These are phyloP conservation scores for Discostella stelligeroides DNA, from an alignment of 108 stramenopile genomes.

Conservation along the genomic window DNA sequence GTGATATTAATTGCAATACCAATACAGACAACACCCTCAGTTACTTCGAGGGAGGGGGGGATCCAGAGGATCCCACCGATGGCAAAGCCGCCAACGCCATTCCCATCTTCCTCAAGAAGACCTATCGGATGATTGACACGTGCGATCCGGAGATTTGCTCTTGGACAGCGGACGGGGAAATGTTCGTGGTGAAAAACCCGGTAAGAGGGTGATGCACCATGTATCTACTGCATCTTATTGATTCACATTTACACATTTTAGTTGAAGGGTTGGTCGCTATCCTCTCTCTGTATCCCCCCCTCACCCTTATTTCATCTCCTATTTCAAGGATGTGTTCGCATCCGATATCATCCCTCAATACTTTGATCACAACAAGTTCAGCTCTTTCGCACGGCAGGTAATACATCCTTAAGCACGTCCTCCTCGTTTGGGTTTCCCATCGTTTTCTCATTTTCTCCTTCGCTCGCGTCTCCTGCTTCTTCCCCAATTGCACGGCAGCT, in stretches of 20 bases:
- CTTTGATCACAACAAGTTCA: constrained; percentile 86
- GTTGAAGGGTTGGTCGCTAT: too few species aligned
- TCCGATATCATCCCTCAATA: constrained; percentile 76
- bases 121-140: constrained; percentile 86
- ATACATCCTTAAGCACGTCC: too few species aligned
- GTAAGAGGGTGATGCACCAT: too few species aligned
- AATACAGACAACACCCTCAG: neutral
- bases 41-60: neutral
- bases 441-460: too few species aligned
- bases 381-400: constrained; percentile 50
- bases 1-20: neutral
- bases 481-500: too few species aligned
- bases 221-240: too few species aligned
- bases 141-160: constrained; percentile 71
- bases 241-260: too few species aligned
- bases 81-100: constrained; percentile 33
- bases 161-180: constrained; percentile 83
- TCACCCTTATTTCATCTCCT: neutral
- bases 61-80: neutral
- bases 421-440: too few species aligned
- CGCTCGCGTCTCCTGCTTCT: too few species aligned
- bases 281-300: neutral
- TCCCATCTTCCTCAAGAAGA: constrained; percentile 88
- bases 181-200: constrained; percentile 88
- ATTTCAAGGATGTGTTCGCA: constrained; percentile 20